phyloP scores from a whole-genome alignment of 176 grass and related monocot genomes.

The Thinopyrum elongatum region DNA sequence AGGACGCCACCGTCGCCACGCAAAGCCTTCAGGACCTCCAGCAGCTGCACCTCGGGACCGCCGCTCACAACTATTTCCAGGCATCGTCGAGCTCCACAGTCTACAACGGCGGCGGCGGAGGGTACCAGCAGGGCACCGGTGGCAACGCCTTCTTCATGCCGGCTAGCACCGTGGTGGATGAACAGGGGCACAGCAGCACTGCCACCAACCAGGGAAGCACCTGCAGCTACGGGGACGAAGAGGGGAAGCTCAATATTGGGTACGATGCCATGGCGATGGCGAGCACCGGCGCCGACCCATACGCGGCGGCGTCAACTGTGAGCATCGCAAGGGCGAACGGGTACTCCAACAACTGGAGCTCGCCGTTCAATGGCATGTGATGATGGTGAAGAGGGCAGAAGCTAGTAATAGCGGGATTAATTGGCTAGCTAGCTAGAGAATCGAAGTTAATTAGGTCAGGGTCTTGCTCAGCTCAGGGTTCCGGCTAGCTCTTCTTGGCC shows the following conservation, averaged over 20 bases:
- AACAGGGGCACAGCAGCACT: conserved; percentile 49
- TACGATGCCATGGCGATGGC: conserved; percentile 37
- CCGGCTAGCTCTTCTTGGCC: conserved; percentile 27
- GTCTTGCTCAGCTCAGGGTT: conserved; percentile 21
- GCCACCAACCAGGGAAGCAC: conserved; percentile 35
- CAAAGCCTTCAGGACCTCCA: conserved; percentile 48
- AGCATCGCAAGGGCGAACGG: conserved; percentile 53
- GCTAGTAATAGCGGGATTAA: not conserved
- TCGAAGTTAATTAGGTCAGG: conserved; percentile 33
- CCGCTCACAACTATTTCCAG: conserved; percentile 56
- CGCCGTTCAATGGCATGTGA: conserved; percentile 47
- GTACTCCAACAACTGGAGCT: conserved; percentile 46
- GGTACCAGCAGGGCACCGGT: conserved; percentile 39
- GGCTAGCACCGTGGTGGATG: conserved; percentile 29
- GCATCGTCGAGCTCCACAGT: conserved; percentile 44
- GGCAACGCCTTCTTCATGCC: conserved; percentile 33
- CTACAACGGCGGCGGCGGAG: conserved; percentile 17
- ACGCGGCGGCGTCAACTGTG: conserved; percentile 35
- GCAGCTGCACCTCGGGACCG: conserved; percentile 50
- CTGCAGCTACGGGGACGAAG: conserved; percentile 41
- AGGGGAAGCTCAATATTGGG: conserved; percentile 38
- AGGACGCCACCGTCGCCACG: conserved; percentile 32
- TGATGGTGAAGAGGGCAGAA: conserved; percentile 29
- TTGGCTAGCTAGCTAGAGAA: conserved; percentile 35
- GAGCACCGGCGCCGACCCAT: conserved; percentile 18